Conservation (phyloP, 2,329 filamentous ascomycete species). For the Cryphonectria carpinicola region DNA sequence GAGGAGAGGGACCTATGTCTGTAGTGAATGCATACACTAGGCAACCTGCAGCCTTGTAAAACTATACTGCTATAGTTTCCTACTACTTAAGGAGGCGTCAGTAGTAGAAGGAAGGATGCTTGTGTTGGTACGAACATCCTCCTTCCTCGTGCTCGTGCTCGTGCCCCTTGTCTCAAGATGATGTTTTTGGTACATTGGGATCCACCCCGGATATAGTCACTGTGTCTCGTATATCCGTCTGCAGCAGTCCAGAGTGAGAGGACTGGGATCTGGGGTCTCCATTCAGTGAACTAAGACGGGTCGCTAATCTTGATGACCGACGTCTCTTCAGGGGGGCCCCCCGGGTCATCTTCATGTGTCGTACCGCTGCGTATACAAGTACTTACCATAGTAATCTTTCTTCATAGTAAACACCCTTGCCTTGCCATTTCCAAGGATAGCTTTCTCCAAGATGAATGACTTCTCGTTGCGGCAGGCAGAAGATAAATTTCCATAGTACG, state of each 20-base stretch:
- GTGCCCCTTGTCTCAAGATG: conserved; percentile 1
- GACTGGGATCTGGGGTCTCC: conserved; percentile 19
- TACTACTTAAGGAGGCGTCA: no score
- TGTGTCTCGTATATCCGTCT: background rate
- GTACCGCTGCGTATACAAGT: background rate
- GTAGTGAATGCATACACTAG: background rate
- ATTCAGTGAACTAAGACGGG: conserved; percentile 23
- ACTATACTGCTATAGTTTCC: background rate
- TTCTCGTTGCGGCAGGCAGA: background rate
- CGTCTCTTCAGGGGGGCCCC: conserved; percentile 11
- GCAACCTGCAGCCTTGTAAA: background rate
- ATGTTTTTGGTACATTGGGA: background rate
- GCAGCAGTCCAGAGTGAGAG: background rate
- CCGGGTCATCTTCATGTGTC: background rate
- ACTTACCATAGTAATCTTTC: background rate
- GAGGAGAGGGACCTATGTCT: background rate
- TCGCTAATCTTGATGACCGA: conserved; percentile 25
- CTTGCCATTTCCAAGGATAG: background rate
- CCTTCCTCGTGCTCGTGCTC: background rate
- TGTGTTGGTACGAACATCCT: background rate
- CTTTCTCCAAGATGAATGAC: background rate
- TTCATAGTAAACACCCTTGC: background rate
- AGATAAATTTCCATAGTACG: background rate
- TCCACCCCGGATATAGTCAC: background rate
- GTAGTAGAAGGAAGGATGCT: no score